Conservation (phyloP, 1,284 basidiomycete species). For the Boletus smithii region DNA sequence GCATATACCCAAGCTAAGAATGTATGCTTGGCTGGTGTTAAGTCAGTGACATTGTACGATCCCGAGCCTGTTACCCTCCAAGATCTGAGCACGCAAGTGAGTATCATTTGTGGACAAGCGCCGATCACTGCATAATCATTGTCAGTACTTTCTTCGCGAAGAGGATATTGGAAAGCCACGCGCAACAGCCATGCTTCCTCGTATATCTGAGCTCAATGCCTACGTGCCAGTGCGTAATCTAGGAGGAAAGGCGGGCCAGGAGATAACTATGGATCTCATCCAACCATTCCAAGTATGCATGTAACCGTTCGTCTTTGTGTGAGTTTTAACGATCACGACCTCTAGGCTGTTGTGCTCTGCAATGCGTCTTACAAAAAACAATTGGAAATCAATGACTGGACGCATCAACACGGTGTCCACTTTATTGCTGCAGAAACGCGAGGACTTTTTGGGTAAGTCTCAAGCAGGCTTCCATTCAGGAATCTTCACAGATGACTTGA, state of each 20-base stretch:
- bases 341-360: slow-evolving; percentile 87
- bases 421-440: slow-evolving; percentile 93
- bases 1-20: slow-evolving; percentile 79
- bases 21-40: slow-evolving; percentile 93
- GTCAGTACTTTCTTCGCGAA: slow-evolving; percentile 89
- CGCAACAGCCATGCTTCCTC: slow-evolving; percentile 83
- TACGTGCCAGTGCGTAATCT: slow-evolving; percentile 92
- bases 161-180: slow-evolving; percentile 87
- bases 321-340: not conserved
- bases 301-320: not conserved
- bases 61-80: slow-evolving; percentile 83
- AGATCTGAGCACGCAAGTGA: slow-evolving; percentile 90
- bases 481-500: slow-evolving; percentile 21
- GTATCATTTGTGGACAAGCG: slow-evolving; percentile 21
- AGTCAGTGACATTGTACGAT: slow-evolving; percentile 96
- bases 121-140: slow-evolving; percentile 9
- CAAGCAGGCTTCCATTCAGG: not conserved
- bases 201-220: slow-evolving; percentile 92
- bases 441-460: slow-evolving; percentile 87
- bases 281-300: slow-evolving; percentile 79
- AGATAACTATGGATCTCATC: slow-evolving; percentile 75
- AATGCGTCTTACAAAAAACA: slow-evolving; percentile 79
- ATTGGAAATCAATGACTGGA: slow-evolving; percentile 94
- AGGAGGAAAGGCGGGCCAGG: slow-evolving; percentile 65
- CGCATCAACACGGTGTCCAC: slow-evolving; percentile 82